These are phyloP conservation scores for Phytopythium montanum DNA, from an alignment of 352 stramenopile species.

Conservation along the genomic window DNA sequence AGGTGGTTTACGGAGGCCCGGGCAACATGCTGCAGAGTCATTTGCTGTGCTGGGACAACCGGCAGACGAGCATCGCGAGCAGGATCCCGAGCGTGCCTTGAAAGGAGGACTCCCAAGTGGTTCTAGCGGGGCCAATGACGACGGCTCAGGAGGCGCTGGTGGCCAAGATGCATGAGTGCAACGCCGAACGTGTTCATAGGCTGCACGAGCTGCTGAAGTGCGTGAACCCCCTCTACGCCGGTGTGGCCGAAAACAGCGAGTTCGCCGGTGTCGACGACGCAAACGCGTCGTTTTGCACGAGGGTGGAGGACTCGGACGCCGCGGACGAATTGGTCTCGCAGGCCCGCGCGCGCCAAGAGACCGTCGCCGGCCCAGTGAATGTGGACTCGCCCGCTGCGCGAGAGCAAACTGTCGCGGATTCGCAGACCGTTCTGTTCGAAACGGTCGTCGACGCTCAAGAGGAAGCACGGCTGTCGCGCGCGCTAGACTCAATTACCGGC, in stretches of 20 bases:
- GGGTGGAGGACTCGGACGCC: not conserved
- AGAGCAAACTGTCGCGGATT: conserved; percentile 2
- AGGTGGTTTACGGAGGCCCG: too few relatives aligned
- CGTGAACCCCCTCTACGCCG: too few relatives aligned
- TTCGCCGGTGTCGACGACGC: not conserved
- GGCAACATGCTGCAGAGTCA: too few relatives aligned
- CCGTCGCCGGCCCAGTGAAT: not conserved
- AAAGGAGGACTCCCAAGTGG: too few relatives aligned
- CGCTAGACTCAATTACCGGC: conserved; percentile 1
- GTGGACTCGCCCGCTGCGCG: not conserved
- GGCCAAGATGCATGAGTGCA: too few relatives aligned
- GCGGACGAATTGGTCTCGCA: not conserved
- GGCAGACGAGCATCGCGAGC: too few relatives aligned
- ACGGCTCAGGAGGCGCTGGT: too few relatives aligned
- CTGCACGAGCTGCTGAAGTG: too few relatives aligned
- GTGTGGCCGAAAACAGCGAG: not conserved
- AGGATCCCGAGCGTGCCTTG: too few relatives aligned
- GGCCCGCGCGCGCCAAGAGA: conserved; percentile 5
- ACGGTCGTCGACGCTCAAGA: not conserved
- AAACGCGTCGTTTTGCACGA: not conserved
- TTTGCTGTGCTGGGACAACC: too few relatives aligned
- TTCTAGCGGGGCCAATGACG: too few relatives aligned
- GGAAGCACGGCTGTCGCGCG: conserved; percentile 8
- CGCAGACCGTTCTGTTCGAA: conserved; percentile 18
- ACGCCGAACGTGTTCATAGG: too few relatives aligned